phyloP scores from a whole-genome alignment of 2,329 filamentous ascomycete genomes.

The Aspergillus quadrilineatus region DNA sequence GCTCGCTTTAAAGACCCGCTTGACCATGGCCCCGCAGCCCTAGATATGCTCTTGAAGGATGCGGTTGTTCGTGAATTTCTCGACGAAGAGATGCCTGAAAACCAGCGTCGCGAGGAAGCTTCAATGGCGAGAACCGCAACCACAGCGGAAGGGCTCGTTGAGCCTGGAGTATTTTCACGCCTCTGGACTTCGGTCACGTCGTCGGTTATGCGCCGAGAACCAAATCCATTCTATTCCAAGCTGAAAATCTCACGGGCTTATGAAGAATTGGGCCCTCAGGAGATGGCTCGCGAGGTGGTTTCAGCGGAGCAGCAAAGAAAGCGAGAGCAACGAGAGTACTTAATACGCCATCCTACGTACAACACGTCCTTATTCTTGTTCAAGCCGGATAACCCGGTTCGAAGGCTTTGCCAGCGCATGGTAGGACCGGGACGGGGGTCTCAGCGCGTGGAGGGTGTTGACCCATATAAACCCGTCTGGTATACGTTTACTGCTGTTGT shows the following conservation, averaged over 20 bases:
- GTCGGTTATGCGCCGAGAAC: slow-evolving; percentile 65
- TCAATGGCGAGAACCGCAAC: slow-evolving; percentile 25
- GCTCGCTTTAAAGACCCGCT: slow-evolving; percentile 72
- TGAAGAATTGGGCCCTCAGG: slow-evolving; percentile 76
- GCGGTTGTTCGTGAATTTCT: slow-evolving; percentile 93
- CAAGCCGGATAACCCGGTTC: slow-evolving; percentile 71
- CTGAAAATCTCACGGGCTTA: slow-evolving; percentile 69
- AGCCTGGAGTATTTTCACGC: slow-evolving; percentile 60
- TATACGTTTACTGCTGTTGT: slow-evolving; percentile 91
- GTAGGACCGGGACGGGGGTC: slow-evolving; percentile 87
- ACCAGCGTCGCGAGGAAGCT: slow-evolving; percentile 31
- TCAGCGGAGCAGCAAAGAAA: slow-evolving; percentile 79
- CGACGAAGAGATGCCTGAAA: slow-evolving; percentile 60
- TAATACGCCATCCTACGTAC: slow-evolving; percentile 82
- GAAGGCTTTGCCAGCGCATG: slow-evolving; percentile 79
- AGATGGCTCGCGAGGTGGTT: slow-evolving; percentile 88
- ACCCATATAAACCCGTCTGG: slow-evolving; percentile 87
- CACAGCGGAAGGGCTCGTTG: slow-evolving; percentile 44
- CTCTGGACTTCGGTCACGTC: slow-evolving; percentile 62
- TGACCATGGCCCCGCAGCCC: slow-evolving; percentile 85
- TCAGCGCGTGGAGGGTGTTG: slow-evolving; percentile 83
- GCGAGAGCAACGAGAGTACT: slow-evolving; percentile 84
- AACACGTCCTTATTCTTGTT: slow-evolving; percentile 93
- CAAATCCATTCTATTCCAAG: slow-evolving; percentile 92
- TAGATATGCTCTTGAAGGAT: slow-evolving; percentile 96